Evolutionary conservation across 345 rosid genomes (phyloP), one percentile per base, ranked within the genome.

Genomic region (Boechera divaricarpa): DNA sequence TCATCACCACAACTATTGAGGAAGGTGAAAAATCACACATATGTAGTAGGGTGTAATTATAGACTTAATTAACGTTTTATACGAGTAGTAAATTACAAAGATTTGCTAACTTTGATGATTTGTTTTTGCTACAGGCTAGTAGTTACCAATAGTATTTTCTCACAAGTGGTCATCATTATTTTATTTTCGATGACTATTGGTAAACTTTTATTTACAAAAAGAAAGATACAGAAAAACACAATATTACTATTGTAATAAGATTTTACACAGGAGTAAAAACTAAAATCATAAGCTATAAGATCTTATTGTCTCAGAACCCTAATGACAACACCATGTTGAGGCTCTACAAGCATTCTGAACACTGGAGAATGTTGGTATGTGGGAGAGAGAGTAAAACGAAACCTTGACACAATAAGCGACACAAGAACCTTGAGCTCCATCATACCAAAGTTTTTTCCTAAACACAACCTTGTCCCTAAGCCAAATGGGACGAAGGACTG

Each of bases 371-470:
- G 96, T 33, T 75, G 80, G 72, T 94, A 94, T 7, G 76, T 75
- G 1, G 94, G 87, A 21, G 97, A 87, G 4, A 91, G 72, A 62
- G 89, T 77, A 80, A 91, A 83, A 7, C 75, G 83, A 41, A 90
- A 90, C 77, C 80, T 86, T 61, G 91, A 91, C 52, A 94, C 85
- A n/a, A 94, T 64, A 57, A 89, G 81, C 1, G 87, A 79, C 31
- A 94, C 59, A 56, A 88, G 80, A 42, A 85, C 76, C 78, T 91
- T 91, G 67, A 88, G 70, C 60, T 94, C 84, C 52, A 85, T 81
- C 92, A 90, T 86, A 0, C 90, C 95, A 4, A 92, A 89, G 77
- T 89, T 89, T 74, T 76, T 84, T 2, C 92, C 98, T 51, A 92
- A 76, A 81, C 98, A 92, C 63, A 74, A 52, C 44, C 97, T 85